Evolutionary conservation across 2,329 filamentous ascomycete genomes (phyloP), one percentile per base, ranked within the genome.

Genomic region (Bisporella sp.): DNA sequence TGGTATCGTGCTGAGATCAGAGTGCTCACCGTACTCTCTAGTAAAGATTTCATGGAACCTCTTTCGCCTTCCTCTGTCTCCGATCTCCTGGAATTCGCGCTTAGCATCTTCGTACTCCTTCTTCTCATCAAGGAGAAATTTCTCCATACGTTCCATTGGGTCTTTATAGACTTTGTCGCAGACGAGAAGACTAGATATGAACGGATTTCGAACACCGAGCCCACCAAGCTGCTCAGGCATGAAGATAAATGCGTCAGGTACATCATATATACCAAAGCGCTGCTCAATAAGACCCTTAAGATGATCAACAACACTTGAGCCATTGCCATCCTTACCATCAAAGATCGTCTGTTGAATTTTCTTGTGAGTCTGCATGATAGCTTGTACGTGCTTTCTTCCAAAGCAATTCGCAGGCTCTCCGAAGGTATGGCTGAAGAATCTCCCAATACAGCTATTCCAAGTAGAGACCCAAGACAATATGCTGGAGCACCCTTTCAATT

Each of bases 351-450:
- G 61, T 55, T 81, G 76, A 44, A 81, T 78, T 31, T 69, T 68
- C 44, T 69, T 67, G 45, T 78, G 69, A 0, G 75, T 76, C 6
- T 67, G 63, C 50, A 81, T 68, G 44, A 77, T 73, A 66, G 72
- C 73, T 56, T 79, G 72, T 48, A 80, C 72, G 57, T 81, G 78
- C 37, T 68, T 62, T 28, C 69, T 69, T 1, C 75, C 75, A 53
- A 79, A 76, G 56, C 74, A 78, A 49, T 73, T 67, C 28, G 75
- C 73, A 1, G 77, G 72, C 47, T 72, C 71, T 7, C 72, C 77
- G 54, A 81, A 79, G 55, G 79, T 79, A 56, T 74, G 75, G 51
- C 68, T 67, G 59, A 81, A 79, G 63, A 81, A 81, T 2, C 73
- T 70, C 6, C 68, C 70, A 39, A 76, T 72, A 59, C 79, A 81